Conservation (phyloP, 768 basidiomycete genomes). For the Coprinopsis cinerea region DNA sequence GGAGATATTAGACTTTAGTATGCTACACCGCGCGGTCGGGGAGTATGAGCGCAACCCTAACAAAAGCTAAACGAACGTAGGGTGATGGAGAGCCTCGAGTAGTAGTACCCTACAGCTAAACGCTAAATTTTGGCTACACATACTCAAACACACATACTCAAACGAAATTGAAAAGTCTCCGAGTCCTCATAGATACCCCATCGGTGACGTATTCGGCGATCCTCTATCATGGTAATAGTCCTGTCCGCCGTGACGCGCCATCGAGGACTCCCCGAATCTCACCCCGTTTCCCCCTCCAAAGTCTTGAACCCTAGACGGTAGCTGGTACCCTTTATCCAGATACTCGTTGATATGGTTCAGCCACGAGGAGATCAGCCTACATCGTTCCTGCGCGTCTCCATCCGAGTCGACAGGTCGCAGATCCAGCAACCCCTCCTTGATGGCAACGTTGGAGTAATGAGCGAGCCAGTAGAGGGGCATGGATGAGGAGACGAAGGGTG, state of each 20-base stretch:
- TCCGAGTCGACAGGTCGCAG: slow-evolving; percentile 12
- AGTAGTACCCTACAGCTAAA: too few relatives aligned
- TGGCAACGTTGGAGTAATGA: slow-evolving; percentile 45
- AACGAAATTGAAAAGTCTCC: too few relatives aligned
- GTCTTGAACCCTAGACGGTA: slow-evolving; percentile 42
- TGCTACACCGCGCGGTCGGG: too few relatives aligned
- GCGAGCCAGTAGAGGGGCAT: slow-evolving; percentile 62
- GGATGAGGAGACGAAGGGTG: slow-evolving; percentile 37
- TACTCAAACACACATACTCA: too few relatives aligned
- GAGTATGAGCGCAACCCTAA: too few relatives aligned
- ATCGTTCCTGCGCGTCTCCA: slow-evolving; percentile 32
- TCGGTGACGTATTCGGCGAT: too few relatives aligned
- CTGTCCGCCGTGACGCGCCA: background rate
- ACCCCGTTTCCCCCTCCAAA: slow-evolving; percentile 5
- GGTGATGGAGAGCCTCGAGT: too few relatives aligned
- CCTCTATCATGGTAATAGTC: background rate
- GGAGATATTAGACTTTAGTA: too few relatives aligned
- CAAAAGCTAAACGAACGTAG: too few relatives aligned
- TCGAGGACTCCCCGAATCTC: background rate
- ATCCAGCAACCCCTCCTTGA: slow-evolving; percentile 38
- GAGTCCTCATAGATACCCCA: too few relatives aligned
- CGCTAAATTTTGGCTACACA: too few relatives aligned
- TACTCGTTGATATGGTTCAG: slow-evolving; percentile 41
- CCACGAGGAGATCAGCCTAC: slow-evolving; percentile 45
- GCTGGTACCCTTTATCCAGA: slow-evolving; percentile 36